Base-by-base conservation (phyloP, 148 eudicot species). In the Nyssa sinensis region DNA sequence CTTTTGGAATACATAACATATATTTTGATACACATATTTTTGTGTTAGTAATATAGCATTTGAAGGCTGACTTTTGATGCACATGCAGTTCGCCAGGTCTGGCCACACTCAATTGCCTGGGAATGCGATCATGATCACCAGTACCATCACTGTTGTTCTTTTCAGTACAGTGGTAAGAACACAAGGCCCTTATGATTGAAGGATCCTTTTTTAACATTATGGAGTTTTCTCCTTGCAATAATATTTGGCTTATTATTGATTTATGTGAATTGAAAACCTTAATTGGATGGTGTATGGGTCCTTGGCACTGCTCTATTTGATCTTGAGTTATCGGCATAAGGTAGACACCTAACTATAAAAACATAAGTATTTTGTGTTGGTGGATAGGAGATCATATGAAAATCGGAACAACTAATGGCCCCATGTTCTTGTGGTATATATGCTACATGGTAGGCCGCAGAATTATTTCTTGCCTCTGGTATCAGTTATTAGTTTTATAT, bases 111-210 rank as follows among this genome's bases (percentile, higher is more conserved):
- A 88, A 70, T 85, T 73, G 74, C 88, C 92, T 17, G 93, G 86
- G 62, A 86, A 89, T 79, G 98, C 98, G 44, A 74, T 89, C 71
- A 84, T 89, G 93, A 91, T 93, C 72, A 89, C 98, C 66, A 91
- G 97, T 85, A 89, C 94, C 33, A 91, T 93, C 68, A 85, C 89
- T 11, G 79, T 91, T 67, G 92, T 91, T 64, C 87, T 93, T 63
- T 85, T 88, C 93, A 91, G 88, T 83, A 93, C 97, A 63, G 77
- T 93, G 94, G 98, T 91, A 86, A 80, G 79, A 49, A 49, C 44
- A 49, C 2, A 17, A 49, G 12, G 57, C 57, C 3, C 21, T 49
- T 13, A 49, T 49, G 57, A 49, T 49, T 49, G 3, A 11, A 49
- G 1, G 0, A 49, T 49, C 3, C 1, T 13, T 39, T 39, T 39